Conservation (phyloP, 2,329 filamentous ascomycete genomes). For the Ascochyta pisi region DNA sequence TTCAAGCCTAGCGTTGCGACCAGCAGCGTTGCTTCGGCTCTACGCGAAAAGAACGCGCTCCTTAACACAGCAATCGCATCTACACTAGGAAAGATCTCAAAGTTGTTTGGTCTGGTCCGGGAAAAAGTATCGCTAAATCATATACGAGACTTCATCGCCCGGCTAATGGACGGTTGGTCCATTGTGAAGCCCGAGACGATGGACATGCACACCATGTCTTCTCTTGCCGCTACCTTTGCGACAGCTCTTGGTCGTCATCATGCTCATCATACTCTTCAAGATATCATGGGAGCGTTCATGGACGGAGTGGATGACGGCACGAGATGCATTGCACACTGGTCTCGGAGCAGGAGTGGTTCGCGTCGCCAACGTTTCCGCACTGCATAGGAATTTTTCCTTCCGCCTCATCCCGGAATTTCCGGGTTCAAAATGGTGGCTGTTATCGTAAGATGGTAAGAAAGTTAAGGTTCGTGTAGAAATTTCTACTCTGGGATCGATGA, state of each 20-base stretch:
- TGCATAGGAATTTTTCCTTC: background rate
- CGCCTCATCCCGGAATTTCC: background rate
- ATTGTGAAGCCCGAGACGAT: background rate
- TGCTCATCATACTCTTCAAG: background rate
- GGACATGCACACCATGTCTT: background rate
- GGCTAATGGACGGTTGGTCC: constrained; percentile 4
- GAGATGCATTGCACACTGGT: background rate
- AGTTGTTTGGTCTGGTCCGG: background rate
- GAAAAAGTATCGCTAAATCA: background rate
- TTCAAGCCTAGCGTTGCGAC: background rate
- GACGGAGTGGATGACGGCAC: constrained; percentile 3
- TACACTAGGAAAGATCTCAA: background rate
- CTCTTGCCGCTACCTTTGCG: constrained; percentile 13
- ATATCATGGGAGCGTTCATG: constrained; percentile 11
- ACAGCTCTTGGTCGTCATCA: background rate
- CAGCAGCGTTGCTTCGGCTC: background rate
- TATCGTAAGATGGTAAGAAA: too few relatives aligned
- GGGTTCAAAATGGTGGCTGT: background rate
- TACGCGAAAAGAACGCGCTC: background rate
- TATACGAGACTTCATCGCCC: constrained; percentile 8
- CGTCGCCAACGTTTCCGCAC: constrained; percentile 1
- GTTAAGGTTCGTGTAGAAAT: too few relatives aligned
- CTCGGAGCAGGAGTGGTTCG: background rate
- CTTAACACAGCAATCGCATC: background rate
- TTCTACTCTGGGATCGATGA: too few relatives aligned